These are phyloP conservation scores for Aspergillus sp. DNA, from an alignment of 2,329 filamentous ascomycete genomes.

Conservation along the genomic window DNA sequence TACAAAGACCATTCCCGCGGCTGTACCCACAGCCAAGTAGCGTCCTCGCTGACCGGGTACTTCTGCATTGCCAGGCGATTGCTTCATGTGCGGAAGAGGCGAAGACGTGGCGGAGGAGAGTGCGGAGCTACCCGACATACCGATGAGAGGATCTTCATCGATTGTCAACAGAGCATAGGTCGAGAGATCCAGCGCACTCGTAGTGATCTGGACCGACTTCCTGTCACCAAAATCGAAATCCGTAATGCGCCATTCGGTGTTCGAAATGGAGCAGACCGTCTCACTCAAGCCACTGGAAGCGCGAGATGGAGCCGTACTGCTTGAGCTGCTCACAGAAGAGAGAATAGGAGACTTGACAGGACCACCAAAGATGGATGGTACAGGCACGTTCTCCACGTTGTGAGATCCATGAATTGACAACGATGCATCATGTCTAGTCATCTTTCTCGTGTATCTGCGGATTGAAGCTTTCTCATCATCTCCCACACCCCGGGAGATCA, in stretches of 20 bases:
- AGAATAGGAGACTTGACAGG: slow-evolving; percentile 30
- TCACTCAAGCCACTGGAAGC: slow-evolving; percentile 34
- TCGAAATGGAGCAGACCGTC: slow-evolving; percentile 36
- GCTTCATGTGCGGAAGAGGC: slow-evolving; percentile 53
- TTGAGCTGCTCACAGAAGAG: slow-evolving; percentile 9
- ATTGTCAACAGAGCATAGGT: slow-evolving; percentile 69
- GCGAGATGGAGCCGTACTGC: slow-evolving; percentile 36
- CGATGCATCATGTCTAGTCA: slow-evolving; percentile 36
- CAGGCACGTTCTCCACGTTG: slow-evolving; percentile 19
- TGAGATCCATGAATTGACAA: slow-evolving; percentile 12
- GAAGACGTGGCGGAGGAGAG: slow-evolving; percentile 58
- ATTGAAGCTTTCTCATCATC: slow-evolving; percentile 57
- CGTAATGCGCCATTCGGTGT: slow-evolving; percentile 69
- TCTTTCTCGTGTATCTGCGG: slow-evolving; percentile 61
- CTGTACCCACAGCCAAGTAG: slow-evolving; percentile 78
- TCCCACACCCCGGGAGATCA: slow-evolving; percentile 72
- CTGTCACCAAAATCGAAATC: slow-evolving; percentile 63
- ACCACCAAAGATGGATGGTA: slow-evolving; percentile 56
- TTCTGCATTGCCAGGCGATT: slow-evolving; percentile 52
- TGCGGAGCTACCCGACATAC: slow-evolving; percentile 57
- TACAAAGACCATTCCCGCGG: slow-evolving; percentile 71
- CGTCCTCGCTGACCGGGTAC: slow-evolving; percentile 84
- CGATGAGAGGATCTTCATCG: slow-evolving; percentile 75
- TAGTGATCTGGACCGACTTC: slow-evolving; percentile 64
- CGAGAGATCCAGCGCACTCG: slow-evolving; percentile 73